Base-by-base conservation (phyloP, 1,139 yeast species). In the Diutina catenulata region DNA sequence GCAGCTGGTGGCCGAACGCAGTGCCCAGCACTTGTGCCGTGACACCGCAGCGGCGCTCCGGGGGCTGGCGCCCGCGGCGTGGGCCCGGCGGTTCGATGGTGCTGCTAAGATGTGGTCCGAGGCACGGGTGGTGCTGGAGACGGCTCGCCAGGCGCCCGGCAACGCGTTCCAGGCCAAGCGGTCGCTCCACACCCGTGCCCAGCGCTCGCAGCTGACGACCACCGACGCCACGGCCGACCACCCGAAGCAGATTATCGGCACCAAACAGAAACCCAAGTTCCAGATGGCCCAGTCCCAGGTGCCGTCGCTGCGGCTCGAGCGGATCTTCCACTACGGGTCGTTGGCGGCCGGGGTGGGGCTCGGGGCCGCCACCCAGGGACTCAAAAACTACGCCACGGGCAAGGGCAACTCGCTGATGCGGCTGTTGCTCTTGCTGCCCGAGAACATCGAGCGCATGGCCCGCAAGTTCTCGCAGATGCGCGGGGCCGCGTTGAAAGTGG, bases 401-500 rank as follows among this genome's bases (percentile, higher is more conserved):
- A 56, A 59, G 33, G 70, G 73, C 15, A 56, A 62, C 10, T 65
- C 80, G n/a, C 60, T 74, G 11, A 59, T 77, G 58, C 70, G 70
- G 43, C 74, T 81, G 2, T 57, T 87, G 36, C 62, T 93, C 3
- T 64, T 91, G 46, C 79, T 86, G 4, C 88, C 94, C 2, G 73
- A 74, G 21, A 91, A 91, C 55, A 78, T 91, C 37, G 95, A 91
- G 50, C 62, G 94, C 39, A 74, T 91, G 67, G 94, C 95, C 13
- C 76, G 73, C 47, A 87, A 86, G 55, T 76, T 91, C 49, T 77
- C 93, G 39, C 78, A 83, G 52, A 91, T 91, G 99, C 72, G 99
- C 53, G 99, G 99, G 11, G 99, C 98, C 3, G 99, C 98, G 3
- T 68, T 91, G 50, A 91, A 91, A 54, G 73, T 91, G 39, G 99